These are phyloP conservation scores for Cyberlindnera veronae DNA, from an alignment of 805 yeast species.

Conservation along the genomic window DNA sequence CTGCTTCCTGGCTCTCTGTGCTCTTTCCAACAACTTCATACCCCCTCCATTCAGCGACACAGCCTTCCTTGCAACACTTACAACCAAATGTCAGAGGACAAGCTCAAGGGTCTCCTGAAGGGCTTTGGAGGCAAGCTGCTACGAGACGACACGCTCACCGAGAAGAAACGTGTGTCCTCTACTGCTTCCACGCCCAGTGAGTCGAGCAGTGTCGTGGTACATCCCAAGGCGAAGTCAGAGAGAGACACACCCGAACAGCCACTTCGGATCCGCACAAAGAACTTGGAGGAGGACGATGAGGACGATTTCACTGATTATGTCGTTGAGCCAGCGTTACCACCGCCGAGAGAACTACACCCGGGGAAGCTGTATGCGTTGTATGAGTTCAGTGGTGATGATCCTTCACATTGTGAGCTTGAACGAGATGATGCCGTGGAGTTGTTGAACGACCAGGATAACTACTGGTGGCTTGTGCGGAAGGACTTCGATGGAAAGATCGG, in stretches of 20 bases:
- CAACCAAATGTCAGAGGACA: slow-evolving; percentile 18
- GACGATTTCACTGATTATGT: slow-evolving; percentile 42
- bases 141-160: slow-evolving; percentile 21
- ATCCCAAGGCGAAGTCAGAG: slow-evolving; percentile 4
- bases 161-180: slow-evolving; percentile 22
- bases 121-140: slow-evolving; percentile 18
- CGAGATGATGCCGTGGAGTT: slow-evolving; percentile 82
- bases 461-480: slow-evolving; percentile 90
- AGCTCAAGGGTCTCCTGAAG: slow-evolving; percentile 20
- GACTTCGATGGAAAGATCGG: slow-evolving; percentile 70
- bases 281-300: slow-evolving; percentile 33
- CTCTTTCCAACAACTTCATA: too few relatives aligned
- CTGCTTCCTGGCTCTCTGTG: too few relatives aligned
- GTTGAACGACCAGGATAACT: slow-evolving; percentile 84
- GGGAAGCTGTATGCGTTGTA: slow-evolving; percentile 80
- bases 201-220: slow-evolving; percentile 21
- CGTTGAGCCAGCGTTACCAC: slow-evolving; percentile 40
- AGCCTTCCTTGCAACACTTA: neutral
- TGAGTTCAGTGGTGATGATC: slow-evolving; percentile 88
- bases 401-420: slow-evolving; percentile 77
- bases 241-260: slow-evolving; percentile 13
- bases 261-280: slow-evolving; percentile 19
- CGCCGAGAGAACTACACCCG: slow-evolving; percentile 81
- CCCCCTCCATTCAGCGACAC: neutral
- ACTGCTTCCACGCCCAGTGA: slow-evolving; percentile 20